Percentiles rank a stretch among this genome's conserved stretches.
phyloP scores from a whole-genome alignment of 352 stramenopile species.

The Phytopythium litorale region DNA sequence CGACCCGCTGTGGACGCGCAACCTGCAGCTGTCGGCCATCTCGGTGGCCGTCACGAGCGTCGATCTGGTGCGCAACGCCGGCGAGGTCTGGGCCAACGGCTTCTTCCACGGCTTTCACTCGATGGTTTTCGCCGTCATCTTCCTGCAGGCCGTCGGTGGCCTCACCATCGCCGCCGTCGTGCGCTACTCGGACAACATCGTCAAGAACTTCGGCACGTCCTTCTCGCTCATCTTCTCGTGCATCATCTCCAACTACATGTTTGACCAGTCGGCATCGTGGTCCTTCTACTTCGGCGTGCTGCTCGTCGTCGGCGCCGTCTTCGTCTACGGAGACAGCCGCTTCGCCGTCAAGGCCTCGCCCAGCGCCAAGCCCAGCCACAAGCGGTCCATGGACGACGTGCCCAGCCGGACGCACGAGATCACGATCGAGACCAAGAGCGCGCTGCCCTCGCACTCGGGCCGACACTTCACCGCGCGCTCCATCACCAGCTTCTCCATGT shows the following conservation, averaged over 20 bases:
- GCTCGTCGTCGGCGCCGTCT: conserved; percentile 75
- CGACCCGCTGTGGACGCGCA: conserved; percentile 83
- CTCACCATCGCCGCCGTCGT: conserved; percentile 85
- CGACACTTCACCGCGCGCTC: conserved; percentile 44
- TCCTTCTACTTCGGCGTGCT: conserved; percentile 79
- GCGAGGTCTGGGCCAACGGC: conserved; percentile 55
- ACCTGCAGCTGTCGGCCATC: conserved; percentile 81
- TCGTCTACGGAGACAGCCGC: conserved; percentile 83
- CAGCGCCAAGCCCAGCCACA: conserved; percentile 18
- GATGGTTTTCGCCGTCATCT: conserved; percentile 71
- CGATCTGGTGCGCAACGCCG: conserved; percentile 64
- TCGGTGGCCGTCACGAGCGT: conserved; percentile 71
- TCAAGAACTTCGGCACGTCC: conserved; percentile 89
- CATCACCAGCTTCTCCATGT: conserved; percentile 11
- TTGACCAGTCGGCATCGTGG: conserved; percentile 58
- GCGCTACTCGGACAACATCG: conserved; percentile 87
- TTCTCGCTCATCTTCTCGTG: conserved; percentile 87
- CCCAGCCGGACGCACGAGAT: conserved; percentile 35
- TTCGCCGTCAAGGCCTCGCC: conserved; percentile 44
- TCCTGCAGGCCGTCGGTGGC: conserved; percentile 77
- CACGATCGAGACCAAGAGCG: conserved; percentile 43
- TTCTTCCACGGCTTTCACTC: conserved; percentile 83
- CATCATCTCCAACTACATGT: conserved; percentile 90
- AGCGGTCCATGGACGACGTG: conserved; percentile 21
- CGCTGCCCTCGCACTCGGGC: conserved; percentile 20